Evolutionary conservation across 1,284 basidiomycete genomes (phyloP), one percentile per base, ranked within the genome.

Genomic region (Naganishia sp.): DNA sequence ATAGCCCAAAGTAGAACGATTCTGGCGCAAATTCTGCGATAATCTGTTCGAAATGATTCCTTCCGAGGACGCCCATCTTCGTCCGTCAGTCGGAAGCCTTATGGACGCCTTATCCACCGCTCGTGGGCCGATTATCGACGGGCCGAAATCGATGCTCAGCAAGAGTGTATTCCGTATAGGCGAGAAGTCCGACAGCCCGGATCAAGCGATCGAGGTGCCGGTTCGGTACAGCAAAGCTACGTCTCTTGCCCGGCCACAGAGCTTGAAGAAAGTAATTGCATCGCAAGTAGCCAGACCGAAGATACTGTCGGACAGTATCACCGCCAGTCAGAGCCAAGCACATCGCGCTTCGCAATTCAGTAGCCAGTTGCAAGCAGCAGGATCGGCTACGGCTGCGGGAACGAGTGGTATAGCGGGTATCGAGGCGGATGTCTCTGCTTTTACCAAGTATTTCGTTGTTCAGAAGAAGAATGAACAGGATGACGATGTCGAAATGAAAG

Each of bases 211-310:
- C 55, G 86, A 87, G 72, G 85, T 98, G 65, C 79, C 82, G 1
- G 84, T 97, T 73, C 88, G 88, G 73, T 84, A 88, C 45, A 89
- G 87, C 73, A 98, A 98, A 79, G 90, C 88, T 68, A 94, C 92
- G 0, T 86, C 89, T 33, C 75, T 87, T 39, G 85, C 85, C 2
- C 82, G 86, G 21, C 88, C 92, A 0, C 88, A 90, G 67, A 80
- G 86, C n/a, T 88, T 89, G 85, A 92, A 90, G 78, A 90, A 90
- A 75, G 91, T 90, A n/a, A 55, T 57, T 31, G 64, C 23, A 50
- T 66, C 60, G 42, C 50, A 28, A 66, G 70, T 66, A 18, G 56
- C 55, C 6, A 45, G 52, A 33, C 61, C 61, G 18, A 66, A 66
- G 44, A 39, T 55, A 21, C 66, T 77, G 5, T 66, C 72, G 23